phyloP scores from a whole-genome alignment of 139 green algal species.

The Chlamydomonas applanata region DNA sequence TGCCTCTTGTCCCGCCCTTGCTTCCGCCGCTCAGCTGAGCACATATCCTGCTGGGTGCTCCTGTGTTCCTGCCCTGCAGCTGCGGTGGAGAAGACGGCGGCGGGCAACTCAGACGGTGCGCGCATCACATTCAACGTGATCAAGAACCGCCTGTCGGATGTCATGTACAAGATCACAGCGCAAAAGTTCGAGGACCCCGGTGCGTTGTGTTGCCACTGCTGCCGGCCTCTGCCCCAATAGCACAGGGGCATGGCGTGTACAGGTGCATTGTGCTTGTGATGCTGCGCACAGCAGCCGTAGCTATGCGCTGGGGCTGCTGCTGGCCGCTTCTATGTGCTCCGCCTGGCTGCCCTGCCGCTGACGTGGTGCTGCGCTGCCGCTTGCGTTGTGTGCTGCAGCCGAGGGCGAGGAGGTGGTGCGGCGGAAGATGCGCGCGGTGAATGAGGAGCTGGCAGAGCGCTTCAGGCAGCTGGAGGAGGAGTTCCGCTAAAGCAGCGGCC shows the following conservation, averaged over 20 bases:
- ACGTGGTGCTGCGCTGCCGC: no score
- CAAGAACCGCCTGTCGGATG: constrained; percentile 88
- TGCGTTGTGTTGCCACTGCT: constrained; percentile 24
- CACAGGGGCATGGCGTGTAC: no score
- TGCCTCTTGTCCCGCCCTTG: no score
- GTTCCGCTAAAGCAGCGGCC: constrained; percentile 72
- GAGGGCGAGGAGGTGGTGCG: constrained; percentile 60
- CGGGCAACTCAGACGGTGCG: constrained; percentile 70
- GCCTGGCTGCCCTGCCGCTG: no score
- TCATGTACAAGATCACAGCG: constrained; percentile 89
- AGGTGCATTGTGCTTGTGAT: no score
- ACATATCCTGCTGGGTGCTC: no score
- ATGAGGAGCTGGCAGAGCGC: constrained; percentile 81
- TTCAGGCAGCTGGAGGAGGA: constrained; percentile 97
- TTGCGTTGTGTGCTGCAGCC: constrained; percentile 26
- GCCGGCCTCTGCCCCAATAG: no score
- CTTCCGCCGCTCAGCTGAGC: no score
- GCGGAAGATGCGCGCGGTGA: constrained; percentile 73
- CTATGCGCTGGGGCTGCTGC: neutral
- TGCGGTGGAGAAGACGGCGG: constrained; percentile 85
- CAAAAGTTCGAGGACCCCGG: constrained; percentile 99
- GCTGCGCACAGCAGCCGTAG: no score
- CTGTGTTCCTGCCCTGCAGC: constrained; percentile 20
- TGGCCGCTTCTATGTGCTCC: neutral
- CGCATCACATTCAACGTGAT: constrained; percentile 97